Base-by-base conservation (phyloP, 768 basidiomycete species). In the Collybia nuda region DNA sequence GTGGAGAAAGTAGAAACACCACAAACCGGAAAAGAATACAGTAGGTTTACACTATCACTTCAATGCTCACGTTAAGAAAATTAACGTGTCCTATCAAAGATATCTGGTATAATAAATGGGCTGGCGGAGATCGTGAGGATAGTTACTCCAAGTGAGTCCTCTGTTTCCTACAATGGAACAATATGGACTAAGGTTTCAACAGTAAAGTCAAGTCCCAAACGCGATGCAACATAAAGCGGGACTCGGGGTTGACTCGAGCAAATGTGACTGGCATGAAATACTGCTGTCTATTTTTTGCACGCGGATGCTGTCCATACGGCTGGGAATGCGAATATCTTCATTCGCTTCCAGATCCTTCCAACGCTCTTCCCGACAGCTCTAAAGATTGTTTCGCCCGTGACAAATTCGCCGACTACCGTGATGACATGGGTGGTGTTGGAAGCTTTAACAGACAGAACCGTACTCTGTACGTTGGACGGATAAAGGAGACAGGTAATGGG, bases 61-160 rank as follows among this genome's bases (percentile, higher is more conserved):
- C 23, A n/a, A n/a, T n/a, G 3, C 24, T 37, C 26, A 11, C 15
- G 15, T 35, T 53, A 9, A 44, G 28, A 23, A 40, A n/a, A 48
- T 35, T 51, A 48, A 24, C 58, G 47, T 28, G 56, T 56, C 56
- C 45, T 48, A 26, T 37, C 38, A 90, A 32, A 32, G 90, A 99
- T 69, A 90, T 96, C 45, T 99, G 97, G 96, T 98, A 96, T 67
- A 94, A 98, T 70, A 96, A 97, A 72, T 98, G 96, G 96, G 97
- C 97, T n/a, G 97, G 97, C 47, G 97, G 96, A 49, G 97, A 99
- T 66, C 83, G 93, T 24, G 97, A 98, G 67, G 96, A 99, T 65
- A 88, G 83, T 51, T 93, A 98, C 65, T 95, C 94, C 29, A 96
- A 93, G 94, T 93, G 56, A 51, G 87, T 75, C 12, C 28, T 19